phyloP scores from a whole-genome alignment of 2,329 filamentous ascomycete species.

The Esteya vermicola region DNA sequence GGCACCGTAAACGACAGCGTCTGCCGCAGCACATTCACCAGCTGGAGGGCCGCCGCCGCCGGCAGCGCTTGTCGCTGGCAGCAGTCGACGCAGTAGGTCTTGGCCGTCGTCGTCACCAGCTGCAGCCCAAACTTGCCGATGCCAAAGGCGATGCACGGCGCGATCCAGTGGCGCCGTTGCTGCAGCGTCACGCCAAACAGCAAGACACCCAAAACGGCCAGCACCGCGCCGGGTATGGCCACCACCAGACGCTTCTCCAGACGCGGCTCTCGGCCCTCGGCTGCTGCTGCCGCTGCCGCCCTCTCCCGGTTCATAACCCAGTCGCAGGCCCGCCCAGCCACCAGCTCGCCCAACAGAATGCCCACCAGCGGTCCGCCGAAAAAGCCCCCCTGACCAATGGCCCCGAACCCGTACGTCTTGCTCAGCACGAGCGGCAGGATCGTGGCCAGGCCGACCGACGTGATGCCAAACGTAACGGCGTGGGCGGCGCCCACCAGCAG shows the following conservation, averaged over 20 bases:
- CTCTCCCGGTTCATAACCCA: background rate
- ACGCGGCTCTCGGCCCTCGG: background rate
- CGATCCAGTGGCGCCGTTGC: background rate
- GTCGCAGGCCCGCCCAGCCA: background rate
- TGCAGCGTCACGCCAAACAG: background rate
- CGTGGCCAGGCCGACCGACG: background rate
- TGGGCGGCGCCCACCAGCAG: background rate
- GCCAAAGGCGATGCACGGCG: background rate
- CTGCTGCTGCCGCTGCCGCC: background rate
- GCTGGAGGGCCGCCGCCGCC: background rate
- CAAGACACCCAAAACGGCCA: background rate
- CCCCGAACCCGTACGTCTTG: background rate
- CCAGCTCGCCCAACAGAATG: background rate
- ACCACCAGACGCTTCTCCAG: background rate
- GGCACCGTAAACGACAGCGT: background rate
- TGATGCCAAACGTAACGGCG: background rate
- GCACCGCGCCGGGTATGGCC: background rate
- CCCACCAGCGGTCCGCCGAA: background rate
- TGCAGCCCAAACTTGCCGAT: background rate
- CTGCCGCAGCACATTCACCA: background rate
- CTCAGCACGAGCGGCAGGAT: background rate
- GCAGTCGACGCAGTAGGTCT: conserved; percentile 3
- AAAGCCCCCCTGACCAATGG: background rate
- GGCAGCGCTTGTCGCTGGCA: background rate
- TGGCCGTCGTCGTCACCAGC: background rate